These are phyloP conservation scores for Paraphaeosphaeria minitans DNA, from an alignment of 2,329 filamentous ascomycete species.

Conservation along the genomic window DNA sequence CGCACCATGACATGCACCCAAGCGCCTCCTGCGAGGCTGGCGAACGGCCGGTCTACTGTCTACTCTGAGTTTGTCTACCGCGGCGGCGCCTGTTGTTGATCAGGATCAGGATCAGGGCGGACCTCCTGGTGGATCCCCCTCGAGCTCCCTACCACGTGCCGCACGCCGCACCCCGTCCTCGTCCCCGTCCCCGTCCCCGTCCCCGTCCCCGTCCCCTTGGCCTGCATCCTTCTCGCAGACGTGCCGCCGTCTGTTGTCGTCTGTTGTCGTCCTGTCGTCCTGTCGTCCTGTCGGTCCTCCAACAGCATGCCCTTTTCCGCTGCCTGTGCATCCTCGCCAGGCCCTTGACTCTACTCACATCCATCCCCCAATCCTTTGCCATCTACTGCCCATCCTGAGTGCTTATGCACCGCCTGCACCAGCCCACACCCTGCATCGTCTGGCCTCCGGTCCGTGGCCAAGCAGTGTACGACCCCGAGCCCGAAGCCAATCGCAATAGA, in stretches of 20 bases:
- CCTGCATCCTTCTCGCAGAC: constrained; percentile 1
- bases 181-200: no score
- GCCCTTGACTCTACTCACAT: constrained; percentile 3
- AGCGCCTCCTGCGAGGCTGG: constrained; percentile 3
- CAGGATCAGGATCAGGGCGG: constrained; percentile 10
- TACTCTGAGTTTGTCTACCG: no score
- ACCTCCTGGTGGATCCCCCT: constrained; percentile 6
- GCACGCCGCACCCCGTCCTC: no score
- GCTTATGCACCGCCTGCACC: constrained; percentile 36
- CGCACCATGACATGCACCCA: constrained; percentile 4
- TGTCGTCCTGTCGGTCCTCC: neutral
- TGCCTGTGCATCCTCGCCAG: constrained; percentile 3
- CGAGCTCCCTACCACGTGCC: constrained; percentile 10
- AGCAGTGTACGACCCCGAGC: constrained; percentile 26
- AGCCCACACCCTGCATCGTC: constrained; percentile 25
- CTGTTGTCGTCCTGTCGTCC: no score
- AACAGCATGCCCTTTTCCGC: neutral
- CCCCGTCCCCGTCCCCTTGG: constrained; percentile 10
- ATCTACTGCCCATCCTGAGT: constrained; percentile 17
- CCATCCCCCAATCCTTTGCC: constrained; percentile 9
- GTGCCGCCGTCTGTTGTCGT: no score
- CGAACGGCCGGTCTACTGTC: constrained; percentile 8
- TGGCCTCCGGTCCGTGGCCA: constrained; percentile 26
- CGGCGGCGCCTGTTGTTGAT: constrained; percentile 3
- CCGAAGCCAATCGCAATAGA: constrained; percentile 23